phyloP scores from a whole-genome alignment of 345 rosid genomes.

The Citropsis articulata region DNA sequence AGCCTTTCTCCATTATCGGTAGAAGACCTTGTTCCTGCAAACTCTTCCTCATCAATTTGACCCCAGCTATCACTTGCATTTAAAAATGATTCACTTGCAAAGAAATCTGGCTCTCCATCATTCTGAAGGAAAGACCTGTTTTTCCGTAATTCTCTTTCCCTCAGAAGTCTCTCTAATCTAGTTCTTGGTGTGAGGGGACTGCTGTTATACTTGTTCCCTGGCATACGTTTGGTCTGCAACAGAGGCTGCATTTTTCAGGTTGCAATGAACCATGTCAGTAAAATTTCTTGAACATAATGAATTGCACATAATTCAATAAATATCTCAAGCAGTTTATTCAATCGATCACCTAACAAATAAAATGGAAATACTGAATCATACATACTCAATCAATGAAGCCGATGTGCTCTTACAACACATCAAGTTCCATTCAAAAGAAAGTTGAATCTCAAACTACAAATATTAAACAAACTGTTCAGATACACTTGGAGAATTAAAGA shows the following conservation, averaged over 20 bases:
- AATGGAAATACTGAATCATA: no score
- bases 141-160: conserved; percentile 51
- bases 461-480: not conserved
- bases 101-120: conserved; percentile 34
- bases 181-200: conserved; percentile 41
- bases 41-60: conserved; percentile 28
- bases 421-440: not conserved
- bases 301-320: not conserved
- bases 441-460: not conserved
- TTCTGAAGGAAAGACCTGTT: conserved; percentile 21
- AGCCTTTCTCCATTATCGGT: conserved; percentile 25
- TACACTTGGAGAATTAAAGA: not conserved
- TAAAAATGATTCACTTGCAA: conserved; percentile 16
- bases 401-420: not conserved
- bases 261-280: not conserved
- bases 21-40: conserved; percentile 8
- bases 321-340: not conserved
- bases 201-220: conserved; percentile 37
- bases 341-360: not conserved
- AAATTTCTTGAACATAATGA: not conserved
- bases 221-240: conserved; percentile 26
- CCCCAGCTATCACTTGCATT: conserved; percentile 24
- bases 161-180: conserved; percentile 51
- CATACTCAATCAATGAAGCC: not conserved
- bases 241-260: conserved; percentile 27